Evolutionary conservation across 768 basidiomycete genomes (phyloP).

Genomic region (Rhizopogon vinicolor): DNA sequence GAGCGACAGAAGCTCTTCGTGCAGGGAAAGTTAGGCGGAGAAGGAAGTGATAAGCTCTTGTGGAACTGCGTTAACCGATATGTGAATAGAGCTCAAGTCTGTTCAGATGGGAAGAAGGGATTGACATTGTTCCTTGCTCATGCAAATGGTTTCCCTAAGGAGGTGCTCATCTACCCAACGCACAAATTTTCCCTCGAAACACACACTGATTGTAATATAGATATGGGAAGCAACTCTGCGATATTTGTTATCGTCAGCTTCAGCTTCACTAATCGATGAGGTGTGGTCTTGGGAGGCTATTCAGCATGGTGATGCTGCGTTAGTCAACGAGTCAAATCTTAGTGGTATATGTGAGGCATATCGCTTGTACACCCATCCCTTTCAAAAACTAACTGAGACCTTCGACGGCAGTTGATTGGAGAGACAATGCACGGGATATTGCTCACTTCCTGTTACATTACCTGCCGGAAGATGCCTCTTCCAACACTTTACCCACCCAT

Average conservation of each 20-base stretch:
- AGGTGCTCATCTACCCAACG: conserved; percentile 39
- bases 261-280: conserved; percentile 47
- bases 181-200: background rate
- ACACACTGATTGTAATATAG: conserved; percentile 31
- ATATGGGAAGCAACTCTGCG: conserved; percentile 75
- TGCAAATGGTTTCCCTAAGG: conserved; percentile 86
- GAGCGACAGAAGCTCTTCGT: conserved; percentile 11
- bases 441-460: conserved; percentile 68
- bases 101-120: conserved; percentile 21
- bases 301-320: conserved; percentile 78
- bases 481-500: conserved; percentile 42
- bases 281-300: conserved; percentile 82
- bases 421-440: conserved; percentile 73
- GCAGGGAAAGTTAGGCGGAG: conserved; percentile 9
- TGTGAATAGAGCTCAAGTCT: conserved; percentile 28
- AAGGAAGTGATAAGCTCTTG: conserved; percentile 31
- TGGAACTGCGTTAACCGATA: conserved; percentile 78
- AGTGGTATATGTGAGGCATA: conserved; percentile 52
- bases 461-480: conserved; percentile 42
- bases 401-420: conserved; percentile 64
- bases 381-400: background rate
- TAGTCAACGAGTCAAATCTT: conserved; percentile 56
- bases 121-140: conserved; percentile 76
- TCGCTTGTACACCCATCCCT: background rate
- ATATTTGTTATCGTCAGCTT: conserved; percentile 40